These are phyloP conservation scores for Colletotrichum eleusines DNA, from an alignment of 2,329 filamentous ascomycete genomes.

Conservation along the genomic window DNA sequence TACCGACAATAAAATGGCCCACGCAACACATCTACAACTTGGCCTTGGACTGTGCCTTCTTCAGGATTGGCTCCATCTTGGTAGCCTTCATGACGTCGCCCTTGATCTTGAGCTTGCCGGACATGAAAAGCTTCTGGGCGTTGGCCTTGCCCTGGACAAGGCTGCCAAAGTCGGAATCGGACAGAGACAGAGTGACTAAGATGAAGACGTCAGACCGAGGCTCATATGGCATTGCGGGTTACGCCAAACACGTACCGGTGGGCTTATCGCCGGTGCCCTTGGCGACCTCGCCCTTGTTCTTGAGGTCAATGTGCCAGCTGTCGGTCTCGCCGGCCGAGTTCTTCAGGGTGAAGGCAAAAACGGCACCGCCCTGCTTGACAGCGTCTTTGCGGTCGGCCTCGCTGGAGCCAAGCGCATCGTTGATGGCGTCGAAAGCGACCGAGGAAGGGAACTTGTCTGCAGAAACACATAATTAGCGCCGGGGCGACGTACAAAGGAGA, in stretches of 20 bases:
- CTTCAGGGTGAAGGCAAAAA: slow-evolving; percentile 94
- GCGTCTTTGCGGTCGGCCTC: slow-evolving; percentile 85
- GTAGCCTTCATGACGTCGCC: slow-evolving; percentile 99
- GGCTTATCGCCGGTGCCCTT: slow-evolving; percentile 85
- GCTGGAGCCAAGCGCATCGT: slow-evolving; percentile 74
- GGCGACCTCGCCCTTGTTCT: slow-evolving; percentile 85
- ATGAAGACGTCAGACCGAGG: neutral
- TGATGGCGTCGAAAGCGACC: slow-evolving; percentile 90
- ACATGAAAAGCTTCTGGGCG: slow-evolving; percentile 96
- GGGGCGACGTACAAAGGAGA: neutral
- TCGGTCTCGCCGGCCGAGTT: slow-evolving; percentile 84
- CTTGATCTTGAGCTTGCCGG: slow-evolving; percentile 98
- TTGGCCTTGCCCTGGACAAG: slow-evolving; percentile 90
- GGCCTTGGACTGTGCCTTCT: slow-evolving; percentile 86
- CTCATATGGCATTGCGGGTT: neutral
- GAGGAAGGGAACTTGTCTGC: slow-evolving; percentile 89
- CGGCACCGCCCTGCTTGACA: slow-evolving; percentile 86
- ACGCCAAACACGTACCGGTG: slow-evolving; percentile 71
- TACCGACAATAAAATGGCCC: slow-evolving; percentile 29
- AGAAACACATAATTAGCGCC: slow-evolving; percentile 11
- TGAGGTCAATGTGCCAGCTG: slow-evolving; percentile 96
- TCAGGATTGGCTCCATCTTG: slow-evolving; percentile 92
- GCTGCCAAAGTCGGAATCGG: slow-evolving; percentile 87
- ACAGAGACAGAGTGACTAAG: slow-evolving; percentile 85
- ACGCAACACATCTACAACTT: slow-evolving; percentile 75